Base-by-base conservation (phyloP, 352 stramenopile species). In the Phytopythium chamaehyphon region DNA sequence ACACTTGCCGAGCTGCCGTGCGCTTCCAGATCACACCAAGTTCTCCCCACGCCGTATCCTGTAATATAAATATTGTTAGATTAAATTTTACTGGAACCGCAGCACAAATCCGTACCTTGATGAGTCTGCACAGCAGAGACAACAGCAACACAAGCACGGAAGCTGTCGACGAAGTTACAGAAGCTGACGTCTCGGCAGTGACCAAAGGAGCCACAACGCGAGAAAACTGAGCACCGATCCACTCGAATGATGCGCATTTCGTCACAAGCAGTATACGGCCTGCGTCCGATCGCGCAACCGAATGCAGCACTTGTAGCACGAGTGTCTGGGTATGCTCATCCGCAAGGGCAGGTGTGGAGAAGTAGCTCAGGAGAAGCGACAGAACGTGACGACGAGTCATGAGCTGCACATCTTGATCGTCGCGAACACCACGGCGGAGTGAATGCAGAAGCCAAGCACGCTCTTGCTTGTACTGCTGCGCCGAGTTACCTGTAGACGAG, bases 291-390 rank as follows among this genome's bases (percentile, higher is more conserved):
- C 64, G 53, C 18, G 91, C 61, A 12, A 74, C 66, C 18, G 64
- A 53, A 5, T 55, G 36, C 18, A 95, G 23, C 60, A 95, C 91
- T 21, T 65, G 76, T 12, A 61, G 67, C 45, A 95, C 76, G 23
- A 92, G 64, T 23, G 71, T 58, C 51, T 89, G 80, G 6, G 84
- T 92, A 54, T 95, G 76, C 11, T 80, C 80, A 59, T 93, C 84
- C 0, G 79, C 76, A 21, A 92, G 59, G 19, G 86, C 78, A 3
- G 84, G 92, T 23, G 59, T 61, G 35, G 51, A 55, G 61, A 85
- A 93, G 46, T 92, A 95, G 37, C 83, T 93, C 42, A 93, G 53
- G 26, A 95, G 55, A 58, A 95, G 88, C 10, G 80, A 76, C 46
- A 86, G 79, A 12, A 90, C 83, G 52, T 93, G 83, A 35, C 85